These are phyloP conservation scores for Eucalyptus regnans DNA, from an alignment of 345 rosid species.

Conservation along the genomic window DNA sequence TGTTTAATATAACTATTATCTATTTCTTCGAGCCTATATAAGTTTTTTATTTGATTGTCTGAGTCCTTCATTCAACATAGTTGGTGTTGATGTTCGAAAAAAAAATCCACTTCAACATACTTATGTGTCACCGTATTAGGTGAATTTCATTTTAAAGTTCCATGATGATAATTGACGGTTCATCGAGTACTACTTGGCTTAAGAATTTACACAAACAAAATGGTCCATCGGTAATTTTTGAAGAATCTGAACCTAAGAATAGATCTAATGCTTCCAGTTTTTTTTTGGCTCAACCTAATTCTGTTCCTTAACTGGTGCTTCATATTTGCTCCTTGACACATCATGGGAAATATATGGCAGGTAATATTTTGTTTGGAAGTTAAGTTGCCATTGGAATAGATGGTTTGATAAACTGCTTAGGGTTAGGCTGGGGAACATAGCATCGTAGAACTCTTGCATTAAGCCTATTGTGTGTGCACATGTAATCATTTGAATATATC, in stretches of 20 bases:
- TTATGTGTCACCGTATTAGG: too few relatives aligned
- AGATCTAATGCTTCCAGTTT: conserved; percentile 24
- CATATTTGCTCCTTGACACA: conserved; percentile 77
- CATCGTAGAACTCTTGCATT: too few relatives aligned
- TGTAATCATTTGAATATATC: too few relatives aligned
- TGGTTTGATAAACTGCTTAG: too few relatives aligned
- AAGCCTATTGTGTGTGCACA: too few relatives aligned
- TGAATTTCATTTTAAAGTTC: conserved; percentile 1
- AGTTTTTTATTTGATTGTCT: too few relatives aligned
- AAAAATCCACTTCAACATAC: too few relatives aligned
- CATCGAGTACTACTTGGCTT: conserved; percentile 69
- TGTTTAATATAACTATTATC: too few relatives aligned
- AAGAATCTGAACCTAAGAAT: conserved; percentile 38
- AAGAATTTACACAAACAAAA: conserved; percentile 49
- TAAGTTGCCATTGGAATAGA: background rate
- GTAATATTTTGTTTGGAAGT: conserved; percentile 14
- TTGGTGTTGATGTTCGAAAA: too few relatives aligned
- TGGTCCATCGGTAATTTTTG: conserved; percentile 35
- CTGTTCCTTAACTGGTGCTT: conserved; percentile 59
- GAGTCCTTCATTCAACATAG: too few relatives aligned
- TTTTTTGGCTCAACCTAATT: conserved; percentile 53
- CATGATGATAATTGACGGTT: conserved; percentile 47
- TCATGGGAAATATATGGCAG: conserved; percentile 97
- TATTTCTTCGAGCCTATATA: too few relatives aligned
- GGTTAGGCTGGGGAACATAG: too few relatives aligned